Evolutionary conservation across 768 basidiomycete genomes (phyloP).

Genomic region (Boletus coccyginus): DNA sequence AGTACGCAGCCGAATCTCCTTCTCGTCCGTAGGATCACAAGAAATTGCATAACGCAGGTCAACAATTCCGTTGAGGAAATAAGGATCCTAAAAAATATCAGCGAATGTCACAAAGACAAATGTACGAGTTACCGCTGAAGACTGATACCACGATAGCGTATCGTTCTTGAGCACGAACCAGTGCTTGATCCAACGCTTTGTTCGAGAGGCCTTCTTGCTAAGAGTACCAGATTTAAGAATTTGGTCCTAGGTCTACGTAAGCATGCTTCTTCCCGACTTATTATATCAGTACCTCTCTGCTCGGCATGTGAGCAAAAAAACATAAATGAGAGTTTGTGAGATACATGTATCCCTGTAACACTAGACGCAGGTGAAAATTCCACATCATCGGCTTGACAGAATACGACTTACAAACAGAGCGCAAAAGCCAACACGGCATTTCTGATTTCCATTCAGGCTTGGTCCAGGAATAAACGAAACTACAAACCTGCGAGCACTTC

Average conservation of each 20-base stretch:
- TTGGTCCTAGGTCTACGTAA: constrained; percentile 62
- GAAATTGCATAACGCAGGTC: constrained; percentile 91
- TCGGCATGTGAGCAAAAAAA: constrained; percentile 95
- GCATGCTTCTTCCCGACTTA: background rate
- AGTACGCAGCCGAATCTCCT: constrained; percentile 79
- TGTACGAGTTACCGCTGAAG: constrained; percentile 65
- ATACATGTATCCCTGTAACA: constrained; percentile 97
- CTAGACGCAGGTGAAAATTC: constrained; percentile 37
- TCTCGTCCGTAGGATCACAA: constrained; percentile 78
- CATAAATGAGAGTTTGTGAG: constrained; percentile 90
- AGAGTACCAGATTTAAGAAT: constrained; percentile 89
- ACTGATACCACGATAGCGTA: constrained; percentile 94
- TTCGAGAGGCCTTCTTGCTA: constrained; percentile 82
- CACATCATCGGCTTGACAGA: background rate
- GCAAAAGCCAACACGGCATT: constrained; percentile 91
- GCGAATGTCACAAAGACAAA: constrained; percentile 2
- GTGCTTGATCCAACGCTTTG: constrained; percentile 90
- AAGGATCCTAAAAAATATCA: constrained; percentile 69
- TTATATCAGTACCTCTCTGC: constrained; percentile 63
- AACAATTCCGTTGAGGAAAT: constrained; percentile 96
- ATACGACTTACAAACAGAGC: constrained; percentile 74
- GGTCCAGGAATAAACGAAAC: background rate
- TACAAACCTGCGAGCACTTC: constrained; percentile 80
- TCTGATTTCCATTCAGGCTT: constrained; percentile 43
- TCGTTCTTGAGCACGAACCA: constrained; percentile 98